Evolutionary conservation across 164 flowering plant species (phyloP).

Genomic region (Echeveria elegans): DNA sequence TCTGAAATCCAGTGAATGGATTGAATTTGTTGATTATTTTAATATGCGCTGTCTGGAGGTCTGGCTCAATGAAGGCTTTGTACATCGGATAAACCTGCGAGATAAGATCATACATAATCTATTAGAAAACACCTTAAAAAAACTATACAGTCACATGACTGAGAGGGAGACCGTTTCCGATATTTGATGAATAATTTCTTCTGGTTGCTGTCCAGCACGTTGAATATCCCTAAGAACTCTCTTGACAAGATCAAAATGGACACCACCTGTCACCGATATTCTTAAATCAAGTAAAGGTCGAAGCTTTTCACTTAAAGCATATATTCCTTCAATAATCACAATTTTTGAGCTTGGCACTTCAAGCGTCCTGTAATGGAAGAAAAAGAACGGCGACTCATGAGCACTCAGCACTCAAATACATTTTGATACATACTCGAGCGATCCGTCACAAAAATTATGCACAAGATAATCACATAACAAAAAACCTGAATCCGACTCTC

Average conservation of each 20-base stretch:
- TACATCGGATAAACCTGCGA: constrained; percentile 96
- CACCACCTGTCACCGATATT: constrained; percentile 91
- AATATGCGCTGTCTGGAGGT: constrained; percentile 86
- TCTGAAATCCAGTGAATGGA: constrained; percentile 92
- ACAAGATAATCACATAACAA: neutral
- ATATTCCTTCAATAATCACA: constrained; percentile 91
- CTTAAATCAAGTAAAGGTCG: constrained; percentile 79
- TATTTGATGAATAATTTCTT: constrained; percentile 94
- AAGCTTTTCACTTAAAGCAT: constrained; percentile 86
- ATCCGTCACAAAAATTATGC: no score
- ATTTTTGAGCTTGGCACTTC: constrained; percentile 85
- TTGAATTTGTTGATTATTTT: constrained; percentile 90
- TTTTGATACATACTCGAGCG: no score
- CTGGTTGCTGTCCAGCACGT: constrained; percentile 94
- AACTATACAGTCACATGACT: constrained; percentile 15
- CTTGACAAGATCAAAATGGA: constrained; percentile 96
- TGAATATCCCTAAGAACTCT: constrained; percentile 91
- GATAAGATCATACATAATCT: neutral
- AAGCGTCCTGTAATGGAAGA: constrained; percentile 44
- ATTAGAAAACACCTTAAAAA: neutral
- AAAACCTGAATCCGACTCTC: constrained; percentile 83
- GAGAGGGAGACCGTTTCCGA: constrained; percentile 80
- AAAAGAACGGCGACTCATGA: neutral
- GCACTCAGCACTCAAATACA: no score
- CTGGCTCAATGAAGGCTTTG: constrained; percentile 97